These are phyloP conservation scores for Diaporthe eres DNA, from an alignment of 2,329 filamentous ascomycete species.

Conservation along the genomic window DNA sequence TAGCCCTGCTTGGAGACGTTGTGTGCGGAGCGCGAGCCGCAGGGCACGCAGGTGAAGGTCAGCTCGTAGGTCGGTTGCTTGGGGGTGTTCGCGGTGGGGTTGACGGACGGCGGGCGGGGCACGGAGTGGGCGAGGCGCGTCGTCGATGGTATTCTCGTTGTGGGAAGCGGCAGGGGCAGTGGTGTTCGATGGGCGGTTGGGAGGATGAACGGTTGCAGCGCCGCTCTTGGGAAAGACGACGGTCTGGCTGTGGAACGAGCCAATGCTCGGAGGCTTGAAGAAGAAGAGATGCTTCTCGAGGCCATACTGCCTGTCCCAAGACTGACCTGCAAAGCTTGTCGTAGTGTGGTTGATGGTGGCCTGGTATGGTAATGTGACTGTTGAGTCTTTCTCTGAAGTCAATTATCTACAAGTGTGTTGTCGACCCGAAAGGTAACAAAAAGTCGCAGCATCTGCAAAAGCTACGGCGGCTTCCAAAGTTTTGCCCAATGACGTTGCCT, in stretches of 20 bases:
- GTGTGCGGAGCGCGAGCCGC: constrained; percentile 84
- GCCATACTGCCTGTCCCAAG: constrained; percentile 8
- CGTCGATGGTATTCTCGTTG: constrained; percentile 40
- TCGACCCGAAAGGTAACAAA: neutral
- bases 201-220: neutral
- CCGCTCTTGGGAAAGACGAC: neutral
- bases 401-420: neutral
- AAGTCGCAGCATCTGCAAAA: neutral
- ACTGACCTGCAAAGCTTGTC: neutral
- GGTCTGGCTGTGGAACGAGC: neutral
- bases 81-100: constrained; percentile 45
- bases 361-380: neutral
- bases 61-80: constrained; percentile 82
- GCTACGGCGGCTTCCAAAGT: neutral
- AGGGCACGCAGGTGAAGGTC: constrained; percentile 93
- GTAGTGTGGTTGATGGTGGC: neutral
- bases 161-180: neutral
- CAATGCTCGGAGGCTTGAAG: constrained; percentile 14
- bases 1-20: constrained; percentile 94
- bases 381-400: neutral
- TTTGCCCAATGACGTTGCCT: constrained; percentile 30
- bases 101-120: constrained; percentile 45
- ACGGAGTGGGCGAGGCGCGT: constrained; percentile 48
- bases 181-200: neutral
- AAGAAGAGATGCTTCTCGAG: constrained; percentile 23